Conservation (phyloP, 73 alveolate genomes). For the Breviolum minutum region DNA sequence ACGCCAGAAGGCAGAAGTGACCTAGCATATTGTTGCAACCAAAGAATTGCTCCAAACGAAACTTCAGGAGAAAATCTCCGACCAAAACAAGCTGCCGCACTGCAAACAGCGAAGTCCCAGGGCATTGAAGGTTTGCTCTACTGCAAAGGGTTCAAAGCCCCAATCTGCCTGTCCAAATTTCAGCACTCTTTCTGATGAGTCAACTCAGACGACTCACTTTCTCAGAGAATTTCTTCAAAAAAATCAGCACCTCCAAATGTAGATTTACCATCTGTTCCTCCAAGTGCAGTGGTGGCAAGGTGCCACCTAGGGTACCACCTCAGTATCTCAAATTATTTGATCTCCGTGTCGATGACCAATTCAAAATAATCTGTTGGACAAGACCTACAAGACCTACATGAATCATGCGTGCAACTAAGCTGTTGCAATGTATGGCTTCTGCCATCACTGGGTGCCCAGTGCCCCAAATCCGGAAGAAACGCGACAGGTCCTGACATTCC, state of each 20-base stretch:
- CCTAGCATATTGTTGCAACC: too few species aligned
- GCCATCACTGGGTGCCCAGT: neutral
- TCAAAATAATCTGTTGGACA: too few species aligned
- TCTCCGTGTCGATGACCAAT: too few species aligned
- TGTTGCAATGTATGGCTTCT: neutral
- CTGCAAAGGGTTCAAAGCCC: slow-evolving; percentile 37
- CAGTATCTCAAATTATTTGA: too few species aligned
- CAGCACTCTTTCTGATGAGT: neutral
- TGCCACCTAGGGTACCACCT: neutral
- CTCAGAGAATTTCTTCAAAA: neutral
- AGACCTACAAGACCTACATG: neutral
- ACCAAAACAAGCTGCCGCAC: neutral
- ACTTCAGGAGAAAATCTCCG: neutral
- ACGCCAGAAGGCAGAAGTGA: too few species aligned
- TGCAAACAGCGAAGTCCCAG: slow-evolving; percentile 50
- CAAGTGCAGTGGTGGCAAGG: neutral
- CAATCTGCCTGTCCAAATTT: slow-evolving; percentile 20
- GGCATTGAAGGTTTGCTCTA: slow-evolving; percentile 38
- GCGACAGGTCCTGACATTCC: slow-evolving; percentile 33
- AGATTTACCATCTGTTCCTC: neutral
- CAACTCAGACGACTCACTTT: neutral
- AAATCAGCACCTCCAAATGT: neutral
- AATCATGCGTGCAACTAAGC: neutral
- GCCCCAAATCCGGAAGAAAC: slow-evolving; percentile 51
- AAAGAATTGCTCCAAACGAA: too few species aligned